Base-by-base conservation (phyloP, 306 rosid genomes). In the Morella rubra region DNA sequence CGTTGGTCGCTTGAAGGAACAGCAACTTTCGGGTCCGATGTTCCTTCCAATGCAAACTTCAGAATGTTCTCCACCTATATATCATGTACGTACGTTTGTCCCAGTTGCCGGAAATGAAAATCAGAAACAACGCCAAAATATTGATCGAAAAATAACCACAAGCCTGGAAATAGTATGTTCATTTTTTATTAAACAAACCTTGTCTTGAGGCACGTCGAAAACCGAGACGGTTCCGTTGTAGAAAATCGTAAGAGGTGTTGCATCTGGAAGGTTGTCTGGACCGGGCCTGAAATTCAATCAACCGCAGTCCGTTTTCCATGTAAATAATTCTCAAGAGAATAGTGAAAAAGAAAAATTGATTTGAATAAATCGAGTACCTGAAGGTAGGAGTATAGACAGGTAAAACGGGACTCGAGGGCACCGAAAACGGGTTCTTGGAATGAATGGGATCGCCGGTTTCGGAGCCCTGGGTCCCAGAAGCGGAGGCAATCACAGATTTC, bases 191-290 rank as follows among this genome's bases (percentile, higher is more conserved):
- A n/a, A 66, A 46, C 46, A 27, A 27, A 84, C 91, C 91, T 82
- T 78, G 53, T 80, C 70, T 5, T 55, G 73, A 80, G 89, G 77
- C 50, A 85, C 81, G 32, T 87, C 54, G 50, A 77, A 87, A 41
- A 87, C 87, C 55, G 82, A 75, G 52, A 87, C 87, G 24, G 74
- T 73, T 13, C 87, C 87, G 37, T 85, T 79, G 76, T 82, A 87
- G 72, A 87, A 87, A 32, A 87, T 78, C 4, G 91, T 85, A 41
- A 85, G 20, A 15, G 87, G 87, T 53, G 82, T 49, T 1, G 84
- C 69, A 60, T 76, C 80, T 12, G 51, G 45, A 53, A 24, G 50
- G 46, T 41, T 80, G 61, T 76, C 82, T 0, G 81, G 4, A 56
- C 27, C 12, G 5, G 56, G 11, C 81, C 69, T 40, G 81, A 53